Conservation (phyloP, 75 land plant genomes). For the Pinus albicaulis region DNA sequence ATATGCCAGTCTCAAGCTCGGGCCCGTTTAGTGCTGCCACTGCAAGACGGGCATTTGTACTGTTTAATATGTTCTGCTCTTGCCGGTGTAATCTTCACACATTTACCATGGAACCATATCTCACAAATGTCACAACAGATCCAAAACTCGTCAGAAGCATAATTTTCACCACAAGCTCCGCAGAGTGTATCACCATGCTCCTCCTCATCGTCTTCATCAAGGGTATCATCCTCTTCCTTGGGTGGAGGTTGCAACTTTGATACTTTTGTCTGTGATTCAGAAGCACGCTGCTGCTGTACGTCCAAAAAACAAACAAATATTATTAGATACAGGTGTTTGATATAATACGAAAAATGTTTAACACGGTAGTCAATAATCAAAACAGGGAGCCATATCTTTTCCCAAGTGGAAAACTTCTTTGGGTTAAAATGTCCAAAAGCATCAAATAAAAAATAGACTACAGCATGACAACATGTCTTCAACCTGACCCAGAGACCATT, state of each 20-base stretch:
- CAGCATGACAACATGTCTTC: background rate
- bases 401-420: background rate
- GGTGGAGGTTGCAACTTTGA: conserved; percentile 25
- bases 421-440: background rate
- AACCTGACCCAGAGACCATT: background rate
- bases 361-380: background rate
- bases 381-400: background rate
- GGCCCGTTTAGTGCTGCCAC: conserved; percentile 1
- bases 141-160: conserved; percentile 69
- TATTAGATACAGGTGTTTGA: background rate
- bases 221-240: conserved; percentile 20
- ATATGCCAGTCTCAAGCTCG: conserved; percentile 2
- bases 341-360: background rate
- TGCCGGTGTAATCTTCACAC: conserved; percentile 73
- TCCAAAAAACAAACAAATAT: conserved; percentile 2
- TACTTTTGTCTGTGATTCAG: conserved; percentile 24
- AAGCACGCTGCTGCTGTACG: conserved; percentile 22
- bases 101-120: conserved; percentile 74
- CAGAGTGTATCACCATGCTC: conserved; percentile 64
- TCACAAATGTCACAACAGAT: conserved; percentile 73
- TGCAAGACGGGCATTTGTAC: conserved; percentile 71
- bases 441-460: background rate
- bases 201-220: conserved; percentile 55
- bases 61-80: conserved; percentile 73
- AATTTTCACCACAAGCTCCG: conserved; percentile 47